Conservation (phyloP, 257 asterid genomes). For the Solanum tacnaense region DNA sequence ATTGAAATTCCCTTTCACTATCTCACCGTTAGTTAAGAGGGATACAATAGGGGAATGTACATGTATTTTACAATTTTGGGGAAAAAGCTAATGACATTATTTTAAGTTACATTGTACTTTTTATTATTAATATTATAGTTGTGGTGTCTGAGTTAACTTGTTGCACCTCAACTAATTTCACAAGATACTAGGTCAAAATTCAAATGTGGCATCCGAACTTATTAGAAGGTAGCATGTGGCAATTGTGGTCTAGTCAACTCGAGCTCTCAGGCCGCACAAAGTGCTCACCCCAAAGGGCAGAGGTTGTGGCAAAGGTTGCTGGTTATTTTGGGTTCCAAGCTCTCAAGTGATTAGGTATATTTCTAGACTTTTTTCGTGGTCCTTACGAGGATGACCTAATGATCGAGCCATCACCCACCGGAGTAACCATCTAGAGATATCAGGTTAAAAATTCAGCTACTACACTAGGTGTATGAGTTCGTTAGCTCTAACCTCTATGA, state of each 20-base stretch:
- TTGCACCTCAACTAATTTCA: neutral
- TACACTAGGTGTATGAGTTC: neutral
- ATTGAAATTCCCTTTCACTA: neutral
- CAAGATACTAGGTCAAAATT: neutral
- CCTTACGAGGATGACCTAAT: neutral
- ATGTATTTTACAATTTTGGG: neutral
- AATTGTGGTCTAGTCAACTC: neutral
- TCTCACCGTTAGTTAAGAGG: neutral
- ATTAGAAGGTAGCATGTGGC: neutral
- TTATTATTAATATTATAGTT: no score
- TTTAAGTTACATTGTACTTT: neutral
- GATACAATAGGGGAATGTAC: neutral
- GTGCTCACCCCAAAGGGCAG: rapidly evolving
- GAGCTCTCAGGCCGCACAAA: neutral
- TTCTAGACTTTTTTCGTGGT: neutral
- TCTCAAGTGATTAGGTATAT: neutral
- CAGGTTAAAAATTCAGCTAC: neutral
- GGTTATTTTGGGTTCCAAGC: neutral
- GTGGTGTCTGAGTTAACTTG: neutral
- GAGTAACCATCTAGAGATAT: neutral
- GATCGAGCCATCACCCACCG: neutral
- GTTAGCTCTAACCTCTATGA: neutral
- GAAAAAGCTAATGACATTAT: neutral
- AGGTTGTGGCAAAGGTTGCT: no score
- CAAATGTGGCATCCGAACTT: neutral